phyloP scores from a whole-genome alignment of 176 grass and related monocot species.

The Avena atlantica region DNA sequence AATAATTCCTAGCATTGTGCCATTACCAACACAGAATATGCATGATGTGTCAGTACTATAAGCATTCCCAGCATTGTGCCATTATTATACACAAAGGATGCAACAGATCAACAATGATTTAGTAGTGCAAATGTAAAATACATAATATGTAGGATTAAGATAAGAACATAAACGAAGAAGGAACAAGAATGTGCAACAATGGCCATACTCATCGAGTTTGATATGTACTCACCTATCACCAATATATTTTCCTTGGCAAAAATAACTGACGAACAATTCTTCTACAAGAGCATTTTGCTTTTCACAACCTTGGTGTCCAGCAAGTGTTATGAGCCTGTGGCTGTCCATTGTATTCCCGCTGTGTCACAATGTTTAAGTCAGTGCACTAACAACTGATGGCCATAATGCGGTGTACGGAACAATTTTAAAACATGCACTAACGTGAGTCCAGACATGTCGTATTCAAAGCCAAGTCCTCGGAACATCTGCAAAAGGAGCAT shows the following conservation, averaged over 20 bases:
- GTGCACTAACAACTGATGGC: conserved; percentile 13
- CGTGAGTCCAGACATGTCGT: conserved; percentile 84
- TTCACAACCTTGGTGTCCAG: conserved; percentile 75
- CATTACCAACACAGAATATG: conserved; percentile 5
- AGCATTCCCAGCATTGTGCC: not conserved
- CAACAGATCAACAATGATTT: not conserved
- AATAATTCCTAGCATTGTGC: not conserved
- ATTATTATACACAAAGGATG: not conserved
- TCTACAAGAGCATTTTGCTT: conserved; percentile 93
- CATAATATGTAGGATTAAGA: not conserved
- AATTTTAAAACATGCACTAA: conserved; percentile 56
- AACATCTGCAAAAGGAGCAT: conserved; percentile 66
- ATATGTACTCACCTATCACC: conserved; percentile 69
- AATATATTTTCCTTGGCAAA: conserved; percentile 86
- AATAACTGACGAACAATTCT: conserved; percentile 80
- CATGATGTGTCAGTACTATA: not conserved
- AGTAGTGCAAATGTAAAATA: conserved; percentile 21
- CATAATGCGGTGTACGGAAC: not conserved
- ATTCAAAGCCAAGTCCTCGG: conserved; percentile 78
- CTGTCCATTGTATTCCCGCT: conserved; percentile 91
- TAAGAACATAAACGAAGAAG: conserved; percentile 3
- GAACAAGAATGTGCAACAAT: not conserved
- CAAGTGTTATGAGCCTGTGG: conserved; percentile 89
- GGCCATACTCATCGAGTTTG: conserved; percentile 22
- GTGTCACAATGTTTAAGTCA: conserved; percentile 48